Base-by-base conservation (phyloP, 139 green algal species). In the Ettlia oleoabundans region DNA sequence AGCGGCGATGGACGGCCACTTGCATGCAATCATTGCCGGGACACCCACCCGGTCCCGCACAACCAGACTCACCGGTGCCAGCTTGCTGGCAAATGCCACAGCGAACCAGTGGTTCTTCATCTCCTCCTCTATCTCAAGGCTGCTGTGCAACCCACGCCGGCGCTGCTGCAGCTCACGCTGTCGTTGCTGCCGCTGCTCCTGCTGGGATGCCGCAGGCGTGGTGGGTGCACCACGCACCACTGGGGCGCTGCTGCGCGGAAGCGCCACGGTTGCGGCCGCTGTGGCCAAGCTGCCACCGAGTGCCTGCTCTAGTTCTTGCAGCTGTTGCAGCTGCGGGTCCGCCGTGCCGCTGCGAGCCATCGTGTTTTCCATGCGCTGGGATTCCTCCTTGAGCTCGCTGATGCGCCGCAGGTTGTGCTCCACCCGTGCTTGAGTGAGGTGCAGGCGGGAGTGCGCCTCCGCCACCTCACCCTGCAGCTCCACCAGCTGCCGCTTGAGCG, bases 401-500 rank as follows among this genome's bases (percentile, higher is more conserved):
- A 97, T 87, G 38, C 92, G 90, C 21, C 86, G 61, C 32, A 97
- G 65, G 85, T 96, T 96, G 51, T 91, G 76, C 30, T 92, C 80
- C 26, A 97, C 90, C 7, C 91, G 87, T 2, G 61, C 81, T 62
- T 86, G 74, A 7, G 89, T 92, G n/a, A 78, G 8, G 58, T 88
- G 64, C 35, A 92, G 87, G 35, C 82, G 86, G 62, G 90, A 43
- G 53, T 89, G 78, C 4, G 91, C 93, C 19, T 83, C 73, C 9
- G 86, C 70, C 9, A 98, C 90, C 78, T 97, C 81, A 21, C 75
- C 30, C 81, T 94, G 89, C 70, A 95, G 82, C 52, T 85, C 43
- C 43, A 87, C 52, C 75, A 95, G 83, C 78, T 90, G 87, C 35
- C 61, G 37, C 64, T 88, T 87, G 66, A 97, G 86, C 15, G 72